These are phyloP conservation scores for Acacia crassicarpa DNA, from an alignment of 306 rosid genomes.

Conservation along the genomic window DNA sequence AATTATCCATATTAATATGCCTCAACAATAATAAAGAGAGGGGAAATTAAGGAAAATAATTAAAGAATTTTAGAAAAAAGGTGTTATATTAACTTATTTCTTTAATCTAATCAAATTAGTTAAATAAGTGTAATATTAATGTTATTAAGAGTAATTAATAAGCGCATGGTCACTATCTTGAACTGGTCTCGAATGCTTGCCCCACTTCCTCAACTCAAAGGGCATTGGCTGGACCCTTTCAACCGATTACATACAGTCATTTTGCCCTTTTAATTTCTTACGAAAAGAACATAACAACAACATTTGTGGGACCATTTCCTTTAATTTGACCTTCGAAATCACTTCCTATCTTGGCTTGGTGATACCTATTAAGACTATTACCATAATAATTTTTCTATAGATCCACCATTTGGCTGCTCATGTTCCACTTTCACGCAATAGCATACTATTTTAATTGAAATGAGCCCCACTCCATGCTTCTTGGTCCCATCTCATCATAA, in stretches of 20 bases:
- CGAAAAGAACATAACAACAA: not conserved
- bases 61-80: no score
- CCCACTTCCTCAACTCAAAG: not conserved
- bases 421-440: not conserved
- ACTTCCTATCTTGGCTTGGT: constrained; percentile 20
- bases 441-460: no score
- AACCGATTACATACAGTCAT: not conserved
- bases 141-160: not conserved
- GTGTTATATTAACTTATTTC: no score
- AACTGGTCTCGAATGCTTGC: not conserved
- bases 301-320: not conserved
- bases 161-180: constrained; percentile 17
- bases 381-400: not conserved
- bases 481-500: not conserved
- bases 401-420: not conserved
- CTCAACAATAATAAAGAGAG: no score
- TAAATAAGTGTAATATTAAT: no score
- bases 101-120: no score
- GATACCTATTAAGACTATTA: not conserved
- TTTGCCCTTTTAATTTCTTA: not conserved
- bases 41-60: no score
- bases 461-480: constrained; percentile 29
- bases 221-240: constrained; percentile 30
- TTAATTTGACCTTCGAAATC: constrained; percentile 21
- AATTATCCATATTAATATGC: no score